Conservation (phyloP, 2,329 filamentous ascomycete species). For the Ophioceras dolichostomum region DNA sequence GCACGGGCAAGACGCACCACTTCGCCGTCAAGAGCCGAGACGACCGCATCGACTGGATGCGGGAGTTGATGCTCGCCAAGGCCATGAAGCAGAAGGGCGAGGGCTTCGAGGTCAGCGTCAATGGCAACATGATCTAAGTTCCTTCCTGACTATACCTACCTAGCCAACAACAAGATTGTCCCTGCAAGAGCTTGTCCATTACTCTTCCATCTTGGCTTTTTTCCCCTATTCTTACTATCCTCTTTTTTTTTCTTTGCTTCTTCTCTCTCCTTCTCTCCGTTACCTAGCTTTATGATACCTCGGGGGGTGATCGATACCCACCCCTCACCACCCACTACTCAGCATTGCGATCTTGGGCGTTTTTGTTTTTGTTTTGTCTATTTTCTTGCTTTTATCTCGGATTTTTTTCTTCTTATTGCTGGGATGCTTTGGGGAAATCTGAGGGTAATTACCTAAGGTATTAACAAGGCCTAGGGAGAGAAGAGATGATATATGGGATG, state of each 20-base stretch:
- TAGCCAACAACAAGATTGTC: no score
- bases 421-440: no score
- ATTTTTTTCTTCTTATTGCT: constrained; percentile 6
- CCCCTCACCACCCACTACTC: no score
- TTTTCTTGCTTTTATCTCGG: constrained; percentile 3
- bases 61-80: constrained; percentile 84
- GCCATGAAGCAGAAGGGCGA: constrained; percentile 74
- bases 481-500: no score
- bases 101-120: constrained; percentile 72
- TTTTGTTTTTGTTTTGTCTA: constrained; percentile 8
- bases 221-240: constrained; percentile 6
- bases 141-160: constrained; percentile 4
- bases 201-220: constrained; percentile 9
- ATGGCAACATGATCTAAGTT: constrained; percentile 59
- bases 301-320: no score
- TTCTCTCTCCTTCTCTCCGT: no score
- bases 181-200: no score
- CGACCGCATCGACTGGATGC: constrained; percentile 95
- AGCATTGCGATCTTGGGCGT: neutral
- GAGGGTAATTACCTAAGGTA: no score
- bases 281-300: no score
- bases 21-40: constrained; percentile 82
- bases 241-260: constrained; percentile 4
- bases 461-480: no score
- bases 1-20: constrained; percentile 75